These are phyloP conservation scores for Pichia scutulata DNA, from an alignment of 805 yeast genomes.

Conservation along the genomic window DNA sequence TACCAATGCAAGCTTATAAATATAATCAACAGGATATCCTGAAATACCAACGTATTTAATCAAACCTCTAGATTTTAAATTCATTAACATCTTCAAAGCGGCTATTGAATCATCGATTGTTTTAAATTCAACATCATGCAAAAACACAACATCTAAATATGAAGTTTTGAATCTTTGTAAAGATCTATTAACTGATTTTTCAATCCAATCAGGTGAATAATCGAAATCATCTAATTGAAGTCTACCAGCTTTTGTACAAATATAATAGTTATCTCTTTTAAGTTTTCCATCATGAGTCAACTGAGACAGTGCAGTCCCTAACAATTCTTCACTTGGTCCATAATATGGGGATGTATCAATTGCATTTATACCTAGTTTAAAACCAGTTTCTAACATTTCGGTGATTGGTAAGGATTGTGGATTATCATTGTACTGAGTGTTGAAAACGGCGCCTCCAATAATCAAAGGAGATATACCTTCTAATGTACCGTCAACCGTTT, in stretches of 20 bases:
- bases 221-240: constrained; percentile 62
- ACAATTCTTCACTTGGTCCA: constrained; percentile 73
- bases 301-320: constrained; percentile 56
- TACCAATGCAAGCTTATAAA: constrained; percentile 43
- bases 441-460: constrained; percentile 86
- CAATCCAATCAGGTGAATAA: constrained; percentile 54
- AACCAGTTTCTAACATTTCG: constrained; percentile 52
- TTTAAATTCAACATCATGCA: constrained; percentile 87
- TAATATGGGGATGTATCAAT: constrained; percentile 91
- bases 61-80: constrained; percentile 55
- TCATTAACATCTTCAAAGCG: constrained; percentile 56
- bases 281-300: constrained; percentile 29
- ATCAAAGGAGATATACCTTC: constrained; percentile 47
- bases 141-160: constrained; percentile 73
- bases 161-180: constrained; percentile 54
- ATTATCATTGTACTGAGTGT: constrained; percentile 66
- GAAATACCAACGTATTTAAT: constrained; percentile 67
- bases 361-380: constrained; percentile 62
- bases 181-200: constrained; percentile 59
- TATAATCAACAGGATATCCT: constrained; percentile 76
- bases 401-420: constrained; percentile 54
- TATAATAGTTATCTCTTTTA: constrained; percentile 55
- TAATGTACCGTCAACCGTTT: constrained; percentile 10
- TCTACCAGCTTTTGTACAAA: constrained; percentile 87
- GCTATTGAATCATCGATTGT: constrained; percentile 42